Evolutionary conservation across 2,329 filamentous ascomycete species (phyloP).

Genomic region (Graphiopsis chlorocephala): DNA sequence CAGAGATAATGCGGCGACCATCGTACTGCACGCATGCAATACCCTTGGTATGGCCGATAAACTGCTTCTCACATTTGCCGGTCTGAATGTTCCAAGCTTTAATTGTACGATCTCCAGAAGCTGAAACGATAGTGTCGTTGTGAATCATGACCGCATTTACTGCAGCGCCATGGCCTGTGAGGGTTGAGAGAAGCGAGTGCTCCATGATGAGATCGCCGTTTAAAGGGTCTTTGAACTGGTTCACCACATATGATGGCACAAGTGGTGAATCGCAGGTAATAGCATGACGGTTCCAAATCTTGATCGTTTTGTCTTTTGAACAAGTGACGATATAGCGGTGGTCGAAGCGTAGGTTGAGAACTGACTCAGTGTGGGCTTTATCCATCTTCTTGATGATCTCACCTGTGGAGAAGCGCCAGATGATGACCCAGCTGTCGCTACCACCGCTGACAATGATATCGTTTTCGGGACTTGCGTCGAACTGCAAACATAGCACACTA

Average conservation of each 20-base stretch:
- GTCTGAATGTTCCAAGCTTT: conserved; percentile 92
- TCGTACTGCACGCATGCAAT: conserved; percentile 98
- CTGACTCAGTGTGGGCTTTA: conserved; percentile 81
- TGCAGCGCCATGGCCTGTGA: conserved; percentile 83
- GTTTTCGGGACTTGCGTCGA: conserved; percentile 81
- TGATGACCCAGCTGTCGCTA: conserved; percentile 83
- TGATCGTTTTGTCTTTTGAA: conserved; percentile 95
- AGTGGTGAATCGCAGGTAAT: conserved; percentile 50
- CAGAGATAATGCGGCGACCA: conserved; percentile 86
- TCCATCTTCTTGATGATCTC: conserved; percentile 72
- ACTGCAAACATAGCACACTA: conserved; percentile 92
- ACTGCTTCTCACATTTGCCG: conserved; percentile 71
- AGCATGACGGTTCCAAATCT: conserved; percentile 82
- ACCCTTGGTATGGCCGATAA: conserved; percentile 86
- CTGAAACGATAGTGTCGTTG: conserved; percentile 83
- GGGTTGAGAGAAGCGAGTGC: conserved; percentile 72
- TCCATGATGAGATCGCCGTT: conserved; percentile 58
- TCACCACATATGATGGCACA: conserved; percentile 35
- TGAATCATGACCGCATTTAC: conserved; percentile 95
- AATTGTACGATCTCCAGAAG: conserved; percentile 88
- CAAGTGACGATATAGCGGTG: conserved; percentile 90
- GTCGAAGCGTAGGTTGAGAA: conserved; percentile 90
- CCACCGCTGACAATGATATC: conserved; percentile 95
- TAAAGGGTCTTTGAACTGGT: conserved; percentile 40
- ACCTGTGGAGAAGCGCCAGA: conserved; percentile 93